These are phyloP conservation scores for Cylindrodendrum hubeiense DNA, from an alignment of 2,329 filamentous ascomycete genomes.

Conservation along the genomic window DNA sequence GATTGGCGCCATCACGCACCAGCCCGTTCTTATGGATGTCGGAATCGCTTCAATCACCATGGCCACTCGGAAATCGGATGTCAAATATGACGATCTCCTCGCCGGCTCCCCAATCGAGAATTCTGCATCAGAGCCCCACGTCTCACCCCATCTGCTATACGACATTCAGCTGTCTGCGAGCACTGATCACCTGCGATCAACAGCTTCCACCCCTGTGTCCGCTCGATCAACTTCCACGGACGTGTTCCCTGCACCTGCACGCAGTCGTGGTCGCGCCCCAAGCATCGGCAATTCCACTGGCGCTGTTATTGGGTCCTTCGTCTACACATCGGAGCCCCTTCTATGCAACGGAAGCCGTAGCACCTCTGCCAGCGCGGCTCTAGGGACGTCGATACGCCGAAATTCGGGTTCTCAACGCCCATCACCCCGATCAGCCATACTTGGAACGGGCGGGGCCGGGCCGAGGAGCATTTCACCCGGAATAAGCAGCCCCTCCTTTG, in stretches of 20 bases:
- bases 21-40: constrained; percentile 91
- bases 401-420: constrained; percentile 46
- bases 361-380: constrained; percentile 57
- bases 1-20: constrained; percentile 90
- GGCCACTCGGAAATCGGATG: constrained; percentile 73
- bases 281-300: constrained; percentile 38
- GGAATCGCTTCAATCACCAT: constrained; percentile 92
- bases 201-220: constrained; percentile 51
- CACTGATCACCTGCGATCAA: constrained; percentile 76
- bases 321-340: constrained; percentile 56
- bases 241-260: constrained; percentile 35
- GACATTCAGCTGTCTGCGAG: constrained; percentile 82
- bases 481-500: constrained; percentile 38
- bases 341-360: constrained; percentile 57
- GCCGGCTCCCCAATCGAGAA: constrained; percentile 42
- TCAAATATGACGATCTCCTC: constrained; percentile 53
- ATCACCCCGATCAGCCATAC: constrained; percentile 31
- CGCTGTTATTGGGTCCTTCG: constrained; percentile 50
- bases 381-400: constrained; percentile 45
- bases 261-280: constrained; percentile 40
- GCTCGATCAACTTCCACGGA: constrained; percentile 47
- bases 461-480: constrained; percentile 39
- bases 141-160: constrained; percentile 72
- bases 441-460: constrained; percentile 31
- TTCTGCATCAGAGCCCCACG: constrained; percentile 44